phyloP scores from a whole-genome alignment of 208 protist species.

The Trypanosoma caninum region DNA sequence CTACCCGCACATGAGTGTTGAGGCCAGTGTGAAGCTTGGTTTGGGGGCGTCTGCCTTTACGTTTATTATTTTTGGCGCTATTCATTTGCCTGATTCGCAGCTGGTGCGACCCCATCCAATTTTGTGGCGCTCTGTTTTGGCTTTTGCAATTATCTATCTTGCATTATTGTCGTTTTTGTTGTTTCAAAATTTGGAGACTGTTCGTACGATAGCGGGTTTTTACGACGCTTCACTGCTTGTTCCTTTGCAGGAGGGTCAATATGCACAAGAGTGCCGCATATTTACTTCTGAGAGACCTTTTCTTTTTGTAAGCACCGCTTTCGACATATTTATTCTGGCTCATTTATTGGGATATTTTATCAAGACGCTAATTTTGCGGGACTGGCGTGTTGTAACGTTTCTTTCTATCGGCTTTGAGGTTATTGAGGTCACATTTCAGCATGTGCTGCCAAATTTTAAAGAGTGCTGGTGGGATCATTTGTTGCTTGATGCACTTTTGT shows the following conservation, averaged over 20 bases:
- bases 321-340: constrained; percentile 94
- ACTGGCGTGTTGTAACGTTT: constrained; percentile 86
- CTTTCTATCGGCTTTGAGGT: constrained; percentile 94
- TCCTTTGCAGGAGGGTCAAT: constrained; percentile 82
- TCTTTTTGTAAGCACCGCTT: constrained; percentile 63
- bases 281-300: constrained; percentile 80
- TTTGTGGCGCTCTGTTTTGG: constrained; percentile 93
- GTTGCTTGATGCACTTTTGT: constrained; percentile 94
- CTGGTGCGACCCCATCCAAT: constrained; percentile 95
- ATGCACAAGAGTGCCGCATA: constrained; percentile 93
- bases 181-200: constrained; percentile 83
- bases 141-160: constrained; percentile 90
- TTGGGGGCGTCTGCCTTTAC: constrained; percentile 56
- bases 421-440: constrained; percentile 94
- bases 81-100: constrained; percentile 90
- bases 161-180: constrained; percentile 90
- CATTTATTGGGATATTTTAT: constrained; percentile 93
- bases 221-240: constrained; percentile 78
- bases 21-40: constrained; percentile 62
- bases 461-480: constrained; percentile 99
- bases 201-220: constrained; percentile 51
- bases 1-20: constrained; percentile 37
- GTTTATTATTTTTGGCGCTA: constrained; percentile 89
- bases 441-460: constrained; percentile 95
- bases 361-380: constrained; percentile 93